phyloP scores from a whole-genome alignment of 2,329 filamentous ascomycete species.

The Epichloe elymi region DNA sequence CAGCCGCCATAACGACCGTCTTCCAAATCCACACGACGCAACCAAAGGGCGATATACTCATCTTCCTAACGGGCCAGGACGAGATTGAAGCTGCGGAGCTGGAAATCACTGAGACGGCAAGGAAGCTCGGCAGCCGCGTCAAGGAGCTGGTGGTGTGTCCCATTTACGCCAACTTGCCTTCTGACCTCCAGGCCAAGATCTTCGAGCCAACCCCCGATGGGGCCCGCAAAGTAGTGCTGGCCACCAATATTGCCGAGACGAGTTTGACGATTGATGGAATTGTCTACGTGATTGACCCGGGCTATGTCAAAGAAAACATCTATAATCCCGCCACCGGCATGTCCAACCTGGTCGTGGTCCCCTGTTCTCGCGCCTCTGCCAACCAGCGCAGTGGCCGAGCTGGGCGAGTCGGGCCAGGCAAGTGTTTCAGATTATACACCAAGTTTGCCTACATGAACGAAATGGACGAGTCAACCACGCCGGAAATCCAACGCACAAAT shows the following conservation, averaged over 20 bases:
- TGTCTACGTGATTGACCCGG: slow-evolving; percentile 88
- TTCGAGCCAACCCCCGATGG: slow-evolving; percentile 84
- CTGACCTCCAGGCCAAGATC: slow-evolving; percentile 82
- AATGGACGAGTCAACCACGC: slow-evolving; percentile 80
- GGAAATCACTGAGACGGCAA: slow-evolving; percentile 71
- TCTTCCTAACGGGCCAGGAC: slow-evolving; percentile 91
- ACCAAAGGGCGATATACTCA: slow-evolving; percentile 74
- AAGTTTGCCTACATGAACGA: slow-evolving; percentile 93
- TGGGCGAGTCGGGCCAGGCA: slow-evolving; percentile 81
- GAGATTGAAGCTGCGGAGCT: slow-evolving; percentile 85
- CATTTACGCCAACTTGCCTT: slow-evolving; percentile 87
- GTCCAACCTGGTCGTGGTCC: slow-evolving; percentile 81
- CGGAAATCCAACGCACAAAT: slow-evolving; percentile 86
- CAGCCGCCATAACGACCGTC: slow-evolving; percentile 80
- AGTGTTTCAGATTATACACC: slow-evolving; percentile 87
- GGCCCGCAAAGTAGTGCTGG: slow-evolving; percentile 80
- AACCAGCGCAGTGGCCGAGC: slow-evolving; percentile 89
- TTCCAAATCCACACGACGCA: slow-evolving; percentile 92
- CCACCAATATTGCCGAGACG: slow-evolving; percentile 96
- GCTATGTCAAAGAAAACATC: slow-evolving; percentile 89
- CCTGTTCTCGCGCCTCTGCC: slow-evolving; percentile 80
- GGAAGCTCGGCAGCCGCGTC: slow-evolving; percentile 73
- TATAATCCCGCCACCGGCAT: slow-evolving; percentile 88
- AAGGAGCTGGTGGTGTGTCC: slow-evolving; percentile 83
- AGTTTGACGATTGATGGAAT: slow-evolving; percentile 93